Evolutionary conservation across 106 monocot genomes (phyloP), one percentile per base, ranked within the genome.

Genomic region (Phalaenopsis aphrodite): DNA sequence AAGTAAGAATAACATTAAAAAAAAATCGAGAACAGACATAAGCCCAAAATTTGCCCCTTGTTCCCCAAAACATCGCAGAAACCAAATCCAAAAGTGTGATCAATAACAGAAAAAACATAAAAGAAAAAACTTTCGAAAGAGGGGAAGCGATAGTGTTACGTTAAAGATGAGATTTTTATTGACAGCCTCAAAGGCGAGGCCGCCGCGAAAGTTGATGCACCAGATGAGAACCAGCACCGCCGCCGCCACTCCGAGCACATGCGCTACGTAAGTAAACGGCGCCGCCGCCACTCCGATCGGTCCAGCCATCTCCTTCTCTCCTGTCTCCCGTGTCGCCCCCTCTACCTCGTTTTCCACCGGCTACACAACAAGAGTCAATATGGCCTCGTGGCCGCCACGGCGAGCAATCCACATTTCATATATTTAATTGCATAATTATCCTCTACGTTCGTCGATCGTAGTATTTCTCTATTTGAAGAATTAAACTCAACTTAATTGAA

Each of bases 81-180:
- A 39, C 38, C 69, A 38, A 37, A 38, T n/a, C 30, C 39, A 1
- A 17, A 45, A 74, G 1, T 2, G 4, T 9, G 21, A 37, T 30
- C n/a, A 2, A 18, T 41, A 10, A 24, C 8, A 43, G 52, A 56
- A 55, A 55, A 75, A 2, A 55, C 45, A 0, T 18, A 8, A 49
- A 23, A 24, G 72, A 65, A 65, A 12, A 81, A 68, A 37, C 2
- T 45, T 21, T 15, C 14, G 55, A 15, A 65, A 45, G 73, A 11
- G 18, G 5, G 12, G 15, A 38, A 4, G 46, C 14, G 68, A 61
- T 41, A 2, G 6, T 41, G 4, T 30, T 87, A 93, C 93, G 81
- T 96, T 96, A 79, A 93, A 93, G 76, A 96, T 93, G 88, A 91
- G 91, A 41, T 77, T 81, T 79, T 98, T 98, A 84, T 98, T 91